Percentiles rank a stretch among this genome's conserved stretches.
These are phyloP conservation scores for Aspergillus asperescens DNA, from an alignment of 495 filamentous ascomycete genomes.

Conservation along the genomic window DNA sequence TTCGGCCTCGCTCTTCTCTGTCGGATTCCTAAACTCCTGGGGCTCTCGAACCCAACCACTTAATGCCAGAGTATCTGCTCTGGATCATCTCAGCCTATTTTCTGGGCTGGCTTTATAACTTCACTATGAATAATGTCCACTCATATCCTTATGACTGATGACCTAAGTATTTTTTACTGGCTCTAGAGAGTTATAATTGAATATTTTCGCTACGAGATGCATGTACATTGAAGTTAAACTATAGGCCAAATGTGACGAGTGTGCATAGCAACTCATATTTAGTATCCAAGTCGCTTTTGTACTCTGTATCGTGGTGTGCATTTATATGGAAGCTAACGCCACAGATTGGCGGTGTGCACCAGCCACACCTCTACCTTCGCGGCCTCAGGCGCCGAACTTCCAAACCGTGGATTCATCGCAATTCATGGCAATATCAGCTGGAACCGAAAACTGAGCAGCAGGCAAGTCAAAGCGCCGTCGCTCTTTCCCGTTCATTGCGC, in stretches of 20 bases:
- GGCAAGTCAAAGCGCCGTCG: not conserved
- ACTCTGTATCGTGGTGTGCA: not conserved
- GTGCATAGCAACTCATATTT: too few relatives aligned
- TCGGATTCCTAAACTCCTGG: conserved; percentile 22
- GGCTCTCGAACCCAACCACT: not conserved
- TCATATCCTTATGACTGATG: conserved; percentile 13
- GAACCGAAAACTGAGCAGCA: conserved; percentile 1
- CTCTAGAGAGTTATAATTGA: conserved; percentile 7
- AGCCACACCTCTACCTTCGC: conserved; percentile 8
- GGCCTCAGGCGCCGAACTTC: conserved; percentile 15
- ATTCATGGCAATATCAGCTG: conserved; percentile 1
- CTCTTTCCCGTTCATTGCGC: conserved; percentile 1
- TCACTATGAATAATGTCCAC: not conserved
- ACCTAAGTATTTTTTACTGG: not conserved
- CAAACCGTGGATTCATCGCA: not conserved
- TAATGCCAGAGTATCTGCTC: not conserved
- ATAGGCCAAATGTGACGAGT: too few relatives aligned
- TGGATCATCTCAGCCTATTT: not conserved
- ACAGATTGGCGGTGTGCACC: conserved; percentile 18
- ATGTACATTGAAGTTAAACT: not conserved
- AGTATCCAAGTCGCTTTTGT: too few relatives aligned
- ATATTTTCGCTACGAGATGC: not conserved
- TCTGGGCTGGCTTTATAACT: not conserved
- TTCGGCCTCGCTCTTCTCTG: conserved; percentile 27
- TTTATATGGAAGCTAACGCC: not conserved